These are phyloP conservation scores for Neocucurbitaria cava DNA, from an alignment of 2,329 filamentous ascomycete species.

Conservation along the genomic window DNA sequence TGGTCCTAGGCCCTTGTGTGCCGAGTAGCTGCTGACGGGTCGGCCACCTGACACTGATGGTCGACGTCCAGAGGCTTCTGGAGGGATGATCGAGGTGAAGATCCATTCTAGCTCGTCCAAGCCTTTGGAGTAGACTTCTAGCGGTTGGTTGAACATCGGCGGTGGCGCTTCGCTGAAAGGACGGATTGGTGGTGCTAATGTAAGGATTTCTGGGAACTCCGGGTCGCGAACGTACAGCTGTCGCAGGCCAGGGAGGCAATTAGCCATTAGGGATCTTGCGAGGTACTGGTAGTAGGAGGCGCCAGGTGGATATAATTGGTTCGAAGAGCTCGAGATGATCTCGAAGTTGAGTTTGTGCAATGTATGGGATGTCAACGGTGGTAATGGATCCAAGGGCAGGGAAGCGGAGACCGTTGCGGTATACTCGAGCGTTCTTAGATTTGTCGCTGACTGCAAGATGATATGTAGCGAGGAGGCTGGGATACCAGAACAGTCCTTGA, in stretches of 20 bases:
- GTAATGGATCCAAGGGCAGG: constrained; percentile 64
- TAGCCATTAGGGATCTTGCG: constrained; percentile 78
- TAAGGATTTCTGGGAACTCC: constrained; percentile 79
- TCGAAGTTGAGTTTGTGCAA: constrained; percentile 82
- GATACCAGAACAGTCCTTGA: constrained; percentile 74
- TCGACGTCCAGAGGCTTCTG: constrained; percentile 52
- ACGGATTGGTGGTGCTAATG: constrained; percentile 71
- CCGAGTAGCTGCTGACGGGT: constrained; percentile 55
- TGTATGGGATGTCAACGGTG: constrained; percentile 71
- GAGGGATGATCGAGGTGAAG: constrained; percentile 66
- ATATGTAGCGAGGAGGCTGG: constrained; percentile 66
- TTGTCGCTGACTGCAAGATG: constrained; percentile 65
- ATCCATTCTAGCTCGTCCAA: constrained; percentile 73
- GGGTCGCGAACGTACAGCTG: constrained; percentile 87
- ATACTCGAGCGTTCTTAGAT: constrained; percentile 66
- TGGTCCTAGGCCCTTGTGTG: constrained; percentile 57
- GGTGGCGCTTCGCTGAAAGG: constrained; percentile 55
- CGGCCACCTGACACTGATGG: constrained; percentile 51
- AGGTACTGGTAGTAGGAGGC: constrained; percentile 84
- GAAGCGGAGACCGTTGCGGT: constrained; percentile 63
- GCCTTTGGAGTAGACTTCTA: constrained; percentile 72
- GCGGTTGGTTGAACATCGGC: constrained; percentile 60
- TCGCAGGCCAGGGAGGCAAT: constrained; percentile 74
- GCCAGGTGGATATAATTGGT: constrained; percentile 61
- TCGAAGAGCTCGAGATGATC: constrained; percentile 69